Base-by-base conservation (phyloP, 371 early-diverging fungal genomes). In the Mucor indicus region DNA sequence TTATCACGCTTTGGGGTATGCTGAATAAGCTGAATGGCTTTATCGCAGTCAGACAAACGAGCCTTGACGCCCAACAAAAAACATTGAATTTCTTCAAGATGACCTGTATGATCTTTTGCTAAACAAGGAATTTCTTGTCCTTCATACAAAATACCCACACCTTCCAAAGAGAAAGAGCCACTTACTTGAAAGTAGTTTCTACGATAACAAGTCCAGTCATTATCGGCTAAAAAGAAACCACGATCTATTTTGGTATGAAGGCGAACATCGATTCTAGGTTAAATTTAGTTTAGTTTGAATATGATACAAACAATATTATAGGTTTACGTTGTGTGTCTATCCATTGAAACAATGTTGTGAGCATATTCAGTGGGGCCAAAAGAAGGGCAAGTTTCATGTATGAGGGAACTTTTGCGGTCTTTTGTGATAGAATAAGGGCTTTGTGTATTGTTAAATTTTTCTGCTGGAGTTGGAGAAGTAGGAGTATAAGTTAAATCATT, bases 1-100 rank as follows among this genome's bases (percentile, higher is more conserved):
- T 91, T 91, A 64, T 93, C 94, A 22, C 95, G 85, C 64, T 95
- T 95, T n/a, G 92, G 81, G 0, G 95, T 93, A 55, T 92, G 92
- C 55, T 93, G 92, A 30, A 92, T 76, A 10, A 95, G 64, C n/a
- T 85, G 85, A 13, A 95, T 82, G 24, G 62, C 50, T 46, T 80
- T 79, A 38, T 84, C 84, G 27, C 70, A 73, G 40, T 71, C 70
- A 1, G 80, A 62, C 11, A 81, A 61, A 21, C 71, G 58, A 12
- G 91, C 85, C 0, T 75, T 64, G 20, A 92, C 80, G 9, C 86
- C 87, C 23, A 92, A 50, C 38, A 75, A 59, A 50, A 92, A 94
- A n/a, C 69, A 59, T 21, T 57, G 56, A 11, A 66, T 62, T 22
- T 48, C 64, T 22, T 68, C 52, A 12, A 69, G 50, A 4, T 54